Conservation (phyloP, 495 filamentous ascomycete genomes). For the Evernia prunastri region DNA sequence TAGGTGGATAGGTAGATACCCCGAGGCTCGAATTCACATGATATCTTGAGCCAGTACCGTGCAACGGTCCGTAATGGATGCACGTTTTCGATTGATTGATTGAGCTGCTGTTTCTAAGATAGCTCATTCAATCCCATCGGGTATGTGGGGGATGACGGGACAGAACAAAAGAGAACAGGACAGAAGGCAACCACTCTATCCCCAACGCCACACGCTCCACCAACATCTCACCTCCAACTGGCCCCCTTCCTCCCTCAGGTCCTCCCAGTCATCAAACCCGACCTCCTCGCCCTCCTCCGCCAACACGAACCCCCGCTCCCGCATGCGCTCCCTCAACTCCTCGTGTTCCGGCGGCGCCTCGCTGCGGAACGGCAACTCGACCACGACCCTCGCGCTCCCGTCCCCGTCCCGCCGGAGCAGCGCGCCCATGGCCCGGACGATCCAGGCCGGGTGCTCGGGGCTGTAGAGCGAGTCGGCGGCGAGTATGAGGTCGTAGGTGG, state of each 20-base stretch:
- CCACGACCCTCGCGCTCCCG: slow-evolving; percentile 46
- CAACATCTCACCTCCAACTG: slow-evolving; percentile 53
- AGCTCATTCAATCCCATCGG: no score
- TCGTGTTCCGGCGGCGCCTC: slow-evolving; percentile 46
- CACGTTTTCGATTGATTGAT: no score
- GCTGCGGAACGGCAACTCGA: slow-evolving; percentile 60
- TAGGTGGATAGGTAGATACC: no score
- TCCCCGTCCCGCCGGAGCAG: slow-evolving; percentile 43
- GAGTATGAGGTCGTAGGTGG: slow-evolving; percentile 53
- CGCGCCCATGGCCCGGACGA: slow-evolving; percentile 50
- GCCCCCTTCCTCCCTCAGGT: slow-evolving; percentile 36
- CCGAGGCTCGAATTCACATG: no score
- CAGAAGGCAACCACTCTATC: no score
- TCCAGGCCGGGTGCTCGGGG: slow-evolving; percentile 53
- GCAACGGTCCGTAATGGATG: no score
- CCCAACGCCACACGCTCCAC: slow-evolving; percentile 60
- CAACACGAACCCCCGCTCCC: slow-evolving; percentile 43
- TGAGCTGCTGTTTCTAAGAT: no score
- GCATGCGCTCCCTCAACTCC: slow-evolving; percentile 52
- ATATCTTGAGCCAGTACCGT: no score
- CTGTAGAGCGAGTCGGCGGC: slow-evolving; percentile 70
- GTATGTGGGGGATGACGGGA: no score
- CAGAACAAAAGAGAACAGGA: no score
- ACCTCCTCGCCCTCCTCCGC: slow-evolving; percentile 55
- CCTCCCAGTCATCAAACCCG: slow-evolving; percentile 67